Evolutionary conservation across 2,329 filamentous ascomycete genomes (phyloP).

Genomic region (Nothomitra cinnamomea): DNA sequence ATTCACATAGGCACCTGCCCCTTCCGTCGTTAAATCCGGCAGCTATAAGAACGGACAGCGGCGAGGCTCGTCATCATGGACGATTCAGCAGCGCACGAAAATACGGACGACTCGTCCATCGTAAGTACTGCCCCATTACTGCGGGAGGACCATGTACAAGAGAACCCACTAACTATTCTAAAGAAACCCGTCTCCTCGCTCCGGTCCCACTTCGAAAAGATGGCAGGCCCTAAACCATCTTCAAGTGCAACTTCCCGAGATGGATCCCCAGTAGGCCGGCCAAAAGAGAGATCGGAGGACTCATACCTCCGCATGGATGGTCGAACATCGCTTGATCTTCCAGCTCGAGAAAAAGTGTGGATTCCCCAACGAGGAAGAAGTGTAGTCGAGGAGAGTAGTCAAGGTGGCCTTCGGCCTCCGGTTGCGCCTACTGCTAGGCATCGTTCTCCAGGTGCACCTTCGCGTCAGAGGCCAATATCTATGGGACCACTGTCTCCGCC

Average conservation of each 20-base stretch:
- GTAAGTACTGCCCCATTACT: conserved; percentile 27
- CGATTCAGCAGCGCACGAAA: conserved; percentile 26
- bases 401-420: conserved; percentile 9
- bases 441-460: conserved; percentile 11
- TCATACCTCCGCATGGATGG: conserved; percentile 13
- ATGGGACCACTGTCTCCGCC: conserved; percentile 31
- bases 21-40: neutral
- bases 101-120: conserved; percentile 61
- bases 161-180: neutral
- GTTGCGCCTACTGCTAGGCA: conserved; percentile 22
- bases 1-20: neutral
- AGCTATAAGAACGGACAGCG: neutral
- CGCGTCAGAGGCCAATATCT: conserved; percentile 27
- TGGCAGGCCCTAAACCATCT: conserved; percentile 30
- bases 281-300: conserved; percentile 24
- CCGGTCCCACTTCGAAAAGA: conserved; percentile 65
- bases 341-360: neutral
- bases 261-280: conserved; percentile 10
- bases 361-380: neutral
- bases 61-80: neutral
- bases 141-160: neutral
- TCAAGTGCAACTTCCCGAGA: conserved; percentile 9
- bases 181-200: conserved; percentile 72
- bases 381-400: neutral
- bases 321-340: conserved; percentile 6